Evolutionary conservation across 2,329 filamentous ascomycete genomes (phyloP), one percentile per base, ranked within the genome.

Genomic region (Decorospora gaudefroyi): DNA sequence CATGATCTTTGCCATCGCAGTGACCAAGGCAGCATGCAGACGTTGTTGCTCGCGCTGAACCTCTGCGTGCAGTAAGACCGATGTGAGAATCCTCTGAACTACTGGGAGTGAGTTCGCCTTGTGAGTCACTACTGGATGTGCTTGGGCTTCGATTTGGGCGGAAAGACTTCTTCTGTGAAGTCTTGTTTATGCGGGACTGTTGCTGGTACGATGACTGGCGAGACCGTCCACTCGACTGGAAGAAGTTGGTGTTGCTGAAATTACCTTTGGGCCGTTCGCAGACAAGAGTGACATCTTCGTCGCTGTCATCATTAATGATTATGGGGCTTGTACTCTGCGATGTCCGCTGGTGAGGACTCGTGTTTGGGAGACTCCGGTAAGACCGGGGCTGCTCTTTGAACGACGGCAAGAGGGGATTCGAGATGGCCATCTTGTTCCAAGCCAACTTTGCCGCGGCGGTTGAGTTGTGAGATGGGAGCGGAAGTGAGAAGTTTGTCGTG

Each of bases 21-120:
- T n/a, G n/a, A n/a, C n/a, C n/a, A n/a, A n/a, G n/a, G n/a, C n/a
- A n/a, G 39, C 18, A n/a, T 35, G 25, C 13, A 22, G n/a, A 12
- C 42, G 37, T 16, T 57, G 53, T 17, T 37, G 5, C 28, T 40
- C 39, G 25, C 42, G 42, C 18, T 51, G 39, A 11, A 25, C 25
- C 7, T 3, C 21, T 4, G 22, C 10, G 11, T 25, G 17, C 13
- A 12, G 23, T 11, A 11, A 22, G 22, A 2, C 17, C 23, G 21
- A 9, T 19, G 10, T 28, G 12, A 10, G 38, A 28, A 11, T 3
- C 10, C 4, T 35, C 30, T 11, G 17, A 42, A 13, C 23, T 28
- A 35, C 13, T 13, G 17, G 30, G 30, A 9, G 23, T 28, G 11
- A 28, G 23, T 3, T n/a, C 28, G 13, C n/a, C 16, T n/a, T 32